phyloP scores from a whole-genome alignment of 192 early-diverging fungal genomes.

The Mortierella hygrophila region DNA sequence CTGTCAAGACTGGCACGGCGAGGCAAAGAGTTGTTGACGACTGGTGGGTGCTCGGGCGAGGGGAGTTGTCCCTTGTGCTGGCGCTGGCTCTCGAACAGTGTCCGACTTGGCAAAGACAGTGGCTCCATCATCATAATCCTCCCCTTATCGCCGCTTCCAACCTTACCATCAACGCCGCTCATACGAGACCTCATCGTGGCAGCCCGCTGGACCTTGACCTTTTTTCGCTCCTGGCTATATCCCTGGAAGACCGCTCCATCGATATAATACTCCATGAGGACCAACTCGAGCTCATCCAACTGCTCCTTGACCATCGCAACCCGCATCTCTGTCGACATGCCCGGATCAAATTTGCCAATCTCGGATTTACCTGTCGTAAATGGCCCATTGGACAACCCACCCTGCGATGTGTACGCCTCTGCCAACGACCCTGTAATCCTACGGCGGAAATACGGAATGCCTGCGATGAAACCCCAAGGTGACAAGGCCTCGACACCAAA shows the following conservation, averaged over 20 bases:
- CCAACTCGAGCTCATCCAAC: conserved; percentile 43
- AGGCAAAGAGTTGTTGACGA: not conserved
- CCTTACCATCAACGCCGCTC: not conserved
- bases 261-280: conserved; percentile 40
- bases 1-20: not conserved
- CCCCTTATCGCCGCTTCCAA: not conserved
- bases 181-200: not conserved
- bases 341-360: conserved; percentile 25
- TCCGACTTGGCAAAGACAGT: conserved; percentile 14
- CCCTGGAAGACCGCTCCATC: conserved; percentile 26
- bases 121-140: not conserved
- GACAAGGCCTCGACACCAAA: conserved; percentile 39
- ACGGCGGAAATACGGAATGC: conserved; percentile 24
- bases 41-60: conserved; percentile 14
- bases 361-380: conserved; percentile 32
- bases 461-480: conserved; percentile 36
- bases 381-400: conserved; percentile 39
- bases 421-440: conserved; percentile 26
- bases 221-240: conserved; percentile 15
- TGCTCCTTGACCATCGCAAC: conserved; percentile 34
- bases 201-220: not conserved
- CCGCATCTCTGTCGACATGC: conserved; percentile 7
- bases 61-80: conserved; percentile 29
- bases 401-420: conserved; percentile 12
- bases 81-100: conserved; percentile 26